Conservation (phyloP, 1,284 basidiomycete species). For the Thelephora terrestris region DNA sequence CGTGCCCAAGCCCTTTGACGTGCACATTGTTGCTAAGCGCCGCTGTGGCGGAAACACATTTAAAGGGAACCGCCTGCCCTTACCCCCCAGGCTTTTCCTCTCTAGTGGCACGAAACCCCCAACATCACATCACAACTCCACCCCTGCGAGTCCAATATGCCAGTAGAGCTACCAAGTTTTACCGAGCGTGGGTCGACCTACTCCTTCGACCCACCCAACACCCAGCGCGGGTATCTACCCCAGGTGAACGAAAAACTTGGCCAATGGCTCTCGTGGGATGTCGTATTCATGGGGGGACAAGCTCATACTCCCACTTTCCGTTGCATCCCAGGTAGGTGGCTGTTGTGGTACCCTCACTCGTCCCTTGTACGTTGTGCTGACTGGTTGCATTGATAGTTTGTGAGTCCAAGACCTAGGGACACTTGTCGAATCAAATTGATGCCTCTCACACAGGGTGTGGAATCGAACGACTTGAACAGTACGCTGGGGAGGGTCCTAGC, state of each 20-base stretch:
- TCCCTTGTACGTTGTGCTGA: too few relatives aligned
- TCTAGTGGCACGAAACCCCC: too few relatives aligned
- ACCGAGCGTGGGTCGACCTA: slow-evolving; percentile 10
- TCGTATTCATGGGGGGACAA: not conserved
- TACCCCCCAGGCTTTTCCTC: too few relatives aligned
- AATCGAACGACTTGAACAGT: slow-evolving; percentile 4
- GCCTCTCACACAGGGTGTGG: not conserved
- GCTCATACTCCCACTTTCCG: not conserved
- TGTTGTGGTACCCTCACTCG: not conserved
- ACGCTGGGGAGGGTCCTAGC: slow-evolving; percentile 2
- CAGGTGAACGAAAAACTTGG: slow-evolving; percentile 16
- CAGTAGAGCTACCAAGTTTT: slow-evolving; percentile 4
- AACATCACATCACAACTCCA: too few relatives aligned
- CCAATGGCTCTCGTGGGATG: not conserved
- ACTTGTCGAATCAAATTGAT: not conserved
- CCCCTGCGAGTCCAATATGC: too few relatives aligned
- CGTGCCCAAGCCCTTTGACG: too few relatives aligned
- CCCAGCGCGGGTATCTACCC: slow-evolving; percentile 16
- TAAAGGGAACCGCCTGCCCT: too few relatives aligned
- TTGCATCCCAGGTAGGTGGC: slow-evolving; percentile 5
- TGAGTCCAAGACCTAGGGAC: too few relatives aligned
- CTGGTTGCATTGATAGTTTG: too few relatives aligned
- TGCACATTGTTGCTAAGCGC: too few relatives aligned
- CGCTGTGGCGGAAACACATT: too few relatives aligned
- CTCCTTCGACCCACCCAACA: slow-evolving; percentile 9